Base-by-base conservation (phyloP, 345 rosid species). In the Brassica rapa region DNA sequence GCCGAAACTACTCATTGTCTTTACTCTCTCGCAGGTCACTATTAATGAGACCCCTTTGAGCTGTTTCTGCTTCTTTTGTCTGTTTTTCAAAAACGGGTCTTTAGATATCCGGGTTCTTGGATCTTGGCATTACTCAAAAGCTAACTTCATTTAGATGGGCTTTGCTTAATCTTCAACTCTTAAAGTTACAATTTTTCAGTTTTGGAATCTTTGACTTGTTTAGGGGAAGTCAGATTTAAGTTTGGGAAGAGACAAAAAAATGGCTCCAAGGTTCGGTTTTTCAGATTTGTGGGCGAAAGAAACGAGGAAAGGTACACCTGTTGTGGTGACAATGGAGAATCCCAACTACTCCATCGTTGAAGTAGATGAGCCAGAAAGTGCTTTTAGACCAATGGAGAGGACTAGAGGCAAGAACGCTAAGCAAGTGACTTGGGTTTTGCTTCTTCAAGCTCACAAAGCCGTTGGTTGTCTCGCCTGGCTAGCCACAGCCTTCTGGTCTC, bases 371-470 rank as follows among this genome's bases (percentile, higher is more conserved):
- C 98, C 94, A 64, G 98, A 93, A 79, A 76, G 83, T 66, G 93
- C 96, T 77, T 93, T 93, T 74, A 70, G 80, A 81, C 93, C 93
- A 0, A 86, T 89, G 53, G 98, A 91, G 78, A 93, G 82, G 84
- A 87, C 83, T 75, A 83, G 98, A 82, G 94, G 89, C 80, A 91
- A 91, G 74, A 93, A 90, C 59, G 96, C 90, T 0, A 93, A 87
- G 83, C 96, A 93, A 76, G 92, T 91, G 43, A 91, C 89, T 8
- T 93, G 98, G 98, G 93, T 93, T 72, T 74, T 93, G 77, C 94
- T 93, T 53, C 96, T 93, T 62, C 89, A 88, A 73, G 98, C 96
- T 83, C 92, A 93, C 16, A 86, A 76, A 75, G 98, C 96, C 25
- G 91, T 88, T 49, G 96, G 96, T 6, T 90, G 89, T 70, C 84